Percentiles rank a stretch among this genome's conserved stretches.
phyloP scores from a whole-genome alignment of 1,284 basidiomycete genomes.

The Wallemia ichthyophaga region DNA sequence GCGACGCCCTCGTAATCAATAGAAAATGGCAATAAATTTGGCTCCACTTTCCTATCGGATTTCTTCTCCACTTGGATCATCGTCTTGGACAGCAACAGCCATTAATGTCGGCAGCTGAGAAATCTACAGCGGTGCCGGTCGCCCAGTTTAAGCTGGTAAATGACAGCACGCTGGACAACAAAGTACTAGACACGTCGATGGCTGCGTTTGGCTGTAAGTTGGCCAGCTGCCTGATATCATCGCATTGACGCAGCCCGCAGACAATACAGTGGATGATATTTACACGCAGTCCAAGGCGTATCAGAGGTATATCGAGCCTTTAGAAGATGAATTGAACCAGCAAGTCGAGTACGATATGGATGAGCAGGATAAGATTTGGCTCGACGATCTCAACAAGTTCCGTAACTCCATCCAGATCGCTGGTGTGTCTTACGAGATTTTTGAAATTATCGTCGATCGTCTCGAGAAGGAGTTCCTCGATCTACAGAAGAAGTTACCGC shows the following conservation, averaged over 20 bases:
- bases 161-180: not conserved
- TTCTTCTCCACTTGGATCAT: not conserved
- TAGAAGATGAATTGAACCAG: slow-evolving; percentile 64
- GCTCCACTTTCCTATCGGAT: not conserved
- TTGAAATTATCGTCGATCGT: slow-evolving; percentile 90
- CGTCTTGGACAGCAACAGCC: not conserved
- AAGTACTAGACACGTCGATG: not conserved
- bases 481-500: slow-evolving; percentile 67
- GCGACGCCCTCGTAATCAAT: not conserved
- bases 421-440: slow-evolving; percentile 48
- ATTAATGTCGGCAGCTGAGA: not conserved
- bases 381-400: slow-evolving; percentile 56
- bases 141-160: not conserved
- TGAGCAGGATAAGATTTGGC: slow-evolving; percentile 72
- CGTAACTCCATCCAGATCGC: slow-evolving; percentile 47
- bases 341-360: slow-evolving; percentile 99
- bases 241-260: not conserved
- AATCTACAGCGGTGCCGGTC: not conserved
- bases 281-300: not conserved
- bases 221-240: not conserved
- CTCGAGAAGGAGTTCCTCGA: slow-evolving; percentile 99
- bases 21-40: not conserved
- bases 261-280: not conserved
- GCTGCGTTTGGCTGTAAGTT: not conserved
- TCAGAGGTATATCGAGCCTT: slow-evolving; percentile 32